phyloP scores from a whole-genome alignment of 2,329 filamentous ascomycete species.

The Arthrobotrys sphaeroides region DNA sequence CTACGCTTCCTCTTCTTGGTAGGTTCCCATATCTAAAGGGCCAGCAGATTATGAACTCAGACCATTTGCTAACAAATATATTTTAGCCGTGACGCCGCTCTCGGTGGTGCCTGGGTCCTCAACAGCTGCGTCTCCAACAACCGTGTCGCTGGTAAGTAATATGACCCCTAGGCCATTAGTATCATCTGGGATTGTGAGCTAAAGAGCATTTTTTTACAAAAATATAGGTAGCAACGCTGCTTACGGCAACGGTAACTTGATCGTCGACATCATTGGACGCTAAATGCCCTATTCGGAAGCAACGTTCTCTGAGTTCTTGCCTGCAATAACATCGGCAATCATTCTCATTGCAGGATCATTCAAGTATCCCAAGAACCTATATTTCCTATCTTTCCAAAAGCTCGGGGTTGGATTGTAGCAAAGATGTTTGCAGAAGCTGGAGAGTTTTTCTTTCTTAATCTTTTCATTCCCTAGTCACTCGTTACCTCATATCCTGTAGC shows the following conservation, averaged over 20 bases:
- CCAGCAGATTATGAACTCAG: neutral
- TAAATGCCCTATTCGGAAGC: constrained; percentile 20
- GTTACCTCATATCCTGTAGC: neutral
- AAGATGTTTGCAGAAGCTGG: no score
- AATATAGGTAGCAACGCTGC: constrained; percentile 26
- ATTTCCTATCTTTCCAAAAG: neutral
- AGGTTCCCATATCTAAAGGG: neutral
- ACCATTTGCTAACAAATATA: neutral
- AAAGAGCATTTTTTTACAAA: neutral
- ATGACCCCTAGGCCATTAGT: neutral
- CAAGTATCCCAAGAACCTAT: neutral
- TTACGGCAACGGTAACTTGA: constrained; percentile 40
- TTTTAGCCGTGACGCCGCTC: constrained; percentile 22
- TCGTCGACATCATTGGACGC: constrained; percentile 34
- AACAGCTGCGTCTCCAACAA: constrained; percentile 25
- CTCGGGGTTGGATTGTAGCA: neutral
- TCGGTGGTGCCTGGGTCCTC: constrained; percentile 38
- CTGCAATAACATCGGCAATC: neutral
- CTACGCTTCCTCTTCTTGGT: constrained; percentile 39
- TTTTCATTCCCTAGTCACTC: neutral
- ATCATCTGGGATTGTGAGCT: neutral
- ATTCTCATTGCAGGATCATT: constrained; percentile 1
- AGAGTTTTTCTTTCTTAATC: no score
- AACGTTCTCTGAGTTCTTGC: constrained; percentile 4
- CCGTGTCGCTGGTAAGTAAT: constrained; percentile 22